Conservation (phyloP, 768 basidiomycete species). For the Podaxis sp. region DNA sequence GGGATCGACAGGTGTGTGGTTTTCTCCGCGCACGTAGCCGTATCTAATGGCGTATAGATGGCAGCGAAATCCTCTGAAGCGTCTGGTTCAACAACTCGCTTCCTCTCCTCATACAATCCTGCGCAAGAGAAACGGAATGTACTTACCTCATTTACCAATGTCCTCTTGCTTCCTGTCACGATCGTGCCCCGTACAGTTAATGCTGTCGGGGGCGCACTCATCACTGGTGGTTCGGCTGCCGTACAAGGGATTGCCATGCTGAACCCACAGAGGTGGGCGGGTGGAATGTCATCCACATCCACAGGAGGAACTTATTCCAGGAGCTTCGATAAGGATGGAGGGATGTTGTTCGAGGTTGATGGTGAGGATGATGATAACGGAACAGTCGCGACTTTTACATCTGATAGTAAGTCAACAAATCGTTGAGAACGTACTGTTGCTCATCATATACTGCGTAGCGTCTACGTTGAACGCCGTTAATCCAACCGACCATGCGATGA, state of each 20-base stretch:
- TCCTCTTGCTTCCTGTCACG: conserved; percentile 90
- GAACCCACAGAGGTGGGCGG: conserved; percentile 85
- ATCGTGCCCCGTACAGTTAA: conserved; percentile 87
- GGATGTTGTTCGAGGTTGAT: conserved; percentile 50
- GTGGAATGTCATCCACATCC: conserved; percentile 24
- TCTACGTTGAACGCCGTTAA: not conserved
- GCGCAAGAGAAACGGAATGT: conserved; percentile 91
- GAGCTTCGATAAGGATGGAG: conserved; percentile 37
- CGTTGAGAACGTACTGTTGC: not conserved
- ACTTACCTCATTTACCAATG: conserved; percentile 85
- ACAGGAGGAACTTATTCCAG: conserved; percentile 30
- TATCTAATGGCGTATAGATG: conserved; percentile 4
- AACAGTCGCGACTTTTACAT: conserved; percentile 5
- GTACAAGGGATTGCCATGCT: conserved; percentile 87
- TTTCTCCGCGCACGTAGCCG: not conserved
- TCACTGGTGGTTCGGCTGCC: conserved; percentile 72
- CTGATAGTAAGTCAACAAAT: conserved; percentile 8
- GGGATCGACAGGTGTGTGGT: conserved; percentile 69
- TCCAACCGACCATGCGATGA: not conserved
- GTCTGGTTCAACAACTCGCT: conserved; percentile 39
- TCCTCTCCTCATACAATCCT: conserved; percentile 84
- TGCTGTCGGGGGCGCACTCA: conserved; percentile 63
- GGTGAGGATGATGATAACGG: conserved; percentile 18
- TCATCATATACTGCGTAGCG: not conserved
- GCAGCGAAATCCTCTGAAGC: conserved; percentile 10